Base-by-base conservation (phyloP, 306 rosid species). In the Hippophae tibetana region DNA sequence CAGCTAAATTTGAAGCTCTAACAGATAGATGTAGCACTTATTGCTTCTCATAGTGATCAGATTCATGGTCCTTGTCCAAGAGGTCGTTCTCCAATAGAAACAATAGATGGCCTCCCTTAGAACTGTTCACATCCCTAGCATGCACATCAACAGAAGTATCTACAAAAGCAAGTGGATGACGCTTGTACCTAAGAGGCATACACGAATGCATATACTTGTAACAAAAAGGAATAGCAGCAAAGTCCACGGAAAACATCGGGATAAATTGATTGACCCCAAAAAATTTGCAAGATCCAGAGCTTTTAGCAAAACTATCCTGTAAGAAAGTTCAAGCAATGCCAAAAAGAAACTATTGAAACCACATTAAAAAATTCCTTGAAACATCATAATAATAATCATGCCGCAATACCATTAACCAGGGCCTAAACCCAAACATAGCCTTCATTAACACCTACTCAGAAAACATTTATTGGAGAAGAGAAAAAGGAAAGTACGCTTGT, bases 201-300 rank as follows among this genome's bases (percentile, higher is more conserved):
- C 45, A 23, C 51, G 65, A 72, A 56, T 79, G 84, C 79, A 84
- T 65, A 63, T 41, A n/a, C 72, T 60, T 62, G 61, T 84, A 90
- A 72, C 73, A 79, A 14, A 43, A 55, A 61, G 95, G 97, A 74
- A 82, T 53, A 6, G 95, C 89, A 47, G 97, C 77, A 69, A 82
- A 86, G 71, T 86, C 86, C 46, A 90, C 73, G 60, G 67, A 70
- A 66, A 90, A 84, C 72, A 83, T 52, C 9, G 94, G 89, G 46
- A 63, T 48, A n/a, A 48, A 68, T 61, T 42, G 49, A 27, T 6
- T 10, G 53, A 69, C 55, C 68, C 80, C 88, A 62, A 70, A 90
- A 67, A 90, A 54, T 66, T 63, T 69, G 69, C 81, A 90, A 72
- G 76, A 64, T 26, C 94, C 89, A 10, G 68, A 54, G 61, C 62